These are phyloP conservation scores for Fusarium clavum DNA, from an alignment of 2,329 filamentous ascomycete species.

Conservation along the genomic window DNA sequence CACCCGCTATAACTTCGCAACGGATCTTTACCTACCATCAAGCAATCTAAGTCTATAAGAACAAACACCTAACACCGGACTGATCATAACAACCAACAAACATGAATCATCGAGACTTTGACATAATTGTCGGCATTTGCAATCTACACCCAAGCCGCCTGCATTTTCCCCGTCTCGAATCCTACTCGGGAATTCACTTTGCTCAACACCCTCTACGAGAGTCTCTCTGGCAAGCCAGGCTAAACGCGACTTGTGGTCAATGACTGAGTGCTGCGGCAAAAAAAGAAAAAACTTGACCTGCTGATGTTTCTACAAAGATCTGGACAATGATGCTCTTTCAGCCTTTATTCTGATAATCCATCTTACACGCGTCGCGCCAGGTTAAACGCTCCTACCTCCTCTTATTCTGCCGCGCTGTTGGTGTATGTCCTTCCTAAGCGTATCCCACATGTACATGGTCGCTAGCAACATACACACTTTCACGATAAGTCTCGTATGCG, in stretches of 20 bases:
- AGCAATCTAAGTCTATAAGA: not conserved
- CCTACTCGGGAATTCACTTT: constrained; percentile 43
- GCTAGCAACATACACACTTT: constrained; percentile 53
- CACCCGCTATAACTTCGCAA: not conserved
- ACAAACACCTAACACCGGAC: not conserved
- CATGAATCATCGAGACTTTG: not conserved
- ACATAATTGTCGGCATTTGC: constrained; percentile 55
- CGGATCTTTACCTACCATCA: too few species aligned
- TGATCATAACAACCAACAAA: not conserved
- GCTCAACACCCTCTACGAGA: constrained; percentile 51
- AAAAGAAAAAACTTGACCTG: constrained; percentile 53
- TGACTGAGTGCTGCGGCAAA: constrained; percentile 52
- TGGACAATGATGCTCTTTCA: constrained; percentile 65
- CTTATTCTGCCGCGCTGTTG: constrained; percentile 61
- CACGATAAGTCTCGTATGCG: constrained; percentile 51
- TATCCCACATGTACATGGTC: constrained; percentile 53
- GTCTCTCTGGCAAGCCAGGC: too few species aligned
- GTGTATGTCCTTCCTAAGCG: constrained; percentile 57
- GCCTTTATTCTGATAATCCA: constrained; percentile 60
- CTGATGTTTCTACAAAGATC: constrained; percentile 42
- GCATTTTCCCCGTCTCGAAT: constrained; percentile 52
- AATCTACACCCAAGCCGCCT: constrained; percentile 60
- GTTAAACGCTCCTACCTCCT: constrained; percentile 36
- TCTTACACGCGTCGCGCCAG: constrained; percentile 55
- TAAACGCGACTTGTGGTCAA: too few species aligned